Percentiles rank a stretch among this genome's conserved stretches.
These are phyloP conservation scores for Trichoderma cornu-damae DNA, from an alignment of 2,329 filamentous ascomycete species.

Conservation along the genomic window DNA sequence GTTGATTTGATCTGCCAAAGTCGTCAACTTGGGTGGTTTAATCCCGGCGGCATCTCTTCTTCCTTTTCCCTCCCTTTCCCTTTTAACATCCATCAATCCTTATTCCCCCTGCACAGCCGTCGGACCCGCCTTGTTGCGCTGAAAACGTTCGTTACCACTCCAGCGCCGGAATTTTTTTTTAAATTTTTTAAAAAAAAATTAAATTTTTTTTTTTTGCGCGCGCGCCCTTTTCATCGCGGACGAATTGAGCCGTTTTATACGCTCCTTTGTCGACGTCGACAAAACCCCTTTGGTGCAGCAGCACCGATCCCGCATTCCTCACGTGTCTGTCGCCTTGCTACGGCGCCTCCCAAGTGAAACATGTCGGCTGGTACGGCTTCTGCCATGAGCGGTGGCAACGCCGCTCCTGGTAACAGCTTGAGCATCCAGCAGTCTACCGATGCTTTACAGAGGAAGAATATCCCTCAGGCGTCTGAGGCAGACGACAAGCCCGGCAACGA, in stretches of 20 bases:
- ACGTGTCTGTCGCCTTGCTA: constrained; percentile 21
- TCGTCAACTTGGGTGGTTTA: constrained; percentile 4
- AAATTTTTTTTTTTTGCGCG: neutral
- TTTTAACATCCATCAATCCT: constrained; percentile 10
- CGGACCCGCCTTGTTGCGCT: neutral
- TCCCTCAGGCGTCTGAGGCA: constrained; percentile 24
- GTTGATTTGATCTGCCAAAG: constrained; percentile 14
- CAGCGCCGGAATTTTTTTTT: neutral
- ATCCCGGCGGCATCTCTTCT: constrained; percentile 8
- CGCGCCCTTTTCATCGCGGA: neutral
- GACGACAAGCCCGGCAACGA: constrained; percentile 7
- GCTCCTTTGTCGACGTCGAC: constrained; percentile 6
- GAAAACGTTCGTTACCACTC: constrained; percentile 12
- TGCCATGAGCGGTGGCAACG: constrained; percentile 31
- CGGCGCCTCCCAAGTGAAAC: constrained; percentile 20
- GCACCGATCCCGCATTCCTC: constrained; percentile 24
- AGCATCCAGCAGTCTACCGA: constrained; percentile 34
- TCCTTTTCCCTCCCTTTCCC: constrained; percentile 13
- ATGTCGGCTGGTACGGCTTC: constrained; percentile 33
- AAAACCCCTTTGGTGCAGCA: constrained; percentile 25
- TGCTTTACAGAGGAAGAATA: constrained; percentile 36
- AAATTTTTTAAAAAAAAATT: too few species aligned
- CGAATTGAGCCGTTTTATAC: constrained; percentile 15
- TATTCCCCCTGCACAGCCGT: constrained; percentile 1
- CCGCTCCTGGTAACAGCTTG: constrained; percentile 27